Base-by-base conservation (phyloP, 177 flowering plant genomes). In the Tripterygium wilfordii region DNA sequence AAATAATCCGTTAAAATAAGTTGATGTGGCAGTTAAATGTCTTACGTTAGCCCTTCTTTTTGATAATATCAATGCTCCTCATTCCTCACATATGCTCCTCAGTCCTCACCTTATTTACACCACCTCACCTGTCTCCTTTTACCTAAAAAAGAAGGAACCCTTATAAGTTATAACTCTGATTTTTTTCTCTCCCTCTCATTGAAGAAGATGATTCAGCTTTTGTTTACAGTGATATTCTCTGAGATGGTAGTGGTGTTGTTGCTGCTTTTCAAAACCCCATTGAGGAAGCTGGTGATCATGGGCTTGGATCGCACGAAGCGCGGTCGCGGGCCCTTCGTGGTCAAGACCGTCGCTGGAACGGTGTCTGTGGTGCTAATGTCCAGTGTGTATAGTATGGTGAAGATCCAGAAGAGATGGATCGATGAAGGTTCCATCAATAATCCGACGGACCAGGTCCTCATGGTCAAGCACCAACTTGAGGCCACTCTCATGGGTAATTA, bases 391-490 rank as follows among this genome's bases (percentile, higher is more conserved):
- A 64, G 70, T 38, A 50, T 68, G 56, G 22, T 64, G 33, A 65
- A 45, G 67, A 62, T 72, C 62, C 60, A 42, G 60, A 53, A 41
- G 22, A 71, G 71, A 8, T 14, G 59, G 59, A 58, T 40, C 53
- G 68, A 58, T 16, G 75, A 68, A 1, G 73, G 51, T 2, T 53
- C 53, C 1, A 54, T 18, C 32, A 45, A 35, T 33, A 70, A 58
- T 31, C 75, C 76, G 5, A 76, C 84, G 37, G 79, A 79, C 66
- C 77, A 79, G 70, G 69, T 79, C 27, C 63, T 79, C 45, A 58
- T 72, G 68, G 62, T 69, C 62, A 56, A 48, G 28, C 71, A 66
- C 42, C 67, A 70, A 10, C 77, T 79, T 4, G 79, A 75, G 60
- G 67, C 73, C 21, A 65, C 80, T 49, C 76, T 78, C 29, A 70